Evolutionary conservation across 192 early-diverging fungal species (phyloP).

Genomic region (Lobosporangium transversale): DNA sequence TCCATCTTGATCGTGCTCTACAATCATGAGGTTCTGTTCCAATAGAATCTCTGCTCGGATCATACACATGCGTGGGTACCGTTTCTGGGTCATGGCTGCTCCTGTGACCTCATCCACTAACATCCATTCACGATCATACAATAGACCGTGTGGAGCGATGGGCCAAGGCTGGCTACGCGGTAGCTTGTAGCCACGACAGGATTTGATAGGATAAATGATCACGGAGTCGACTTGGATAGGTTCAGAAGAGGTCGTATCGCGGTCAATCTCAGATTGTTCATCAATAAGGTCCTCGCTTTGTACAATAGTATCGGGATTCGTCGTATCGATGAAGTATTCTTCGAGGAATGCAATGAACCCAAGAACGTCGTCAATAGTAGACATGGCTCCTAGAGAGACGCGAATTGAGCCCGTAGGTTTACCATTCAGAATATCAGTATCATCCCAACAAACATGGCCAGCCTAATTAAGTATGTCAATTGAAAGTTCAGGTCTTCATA

Average conservation of each 20-base stretch:
- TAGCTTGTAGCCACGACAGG: conserved; percentile 74
- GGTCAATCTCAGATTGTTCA: neutral
- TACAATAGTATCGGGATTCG: conserved; percentile 10
- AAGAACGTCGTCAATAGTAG: conserved; percentile 68
- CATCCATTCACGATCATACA: conserved; percentile 74
- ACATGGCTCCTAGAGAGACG: conserved; percentile 81
- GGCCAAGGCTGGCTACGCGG: conserved; percentile 60
- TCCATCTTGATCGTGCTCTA: conserved; percentile 36
- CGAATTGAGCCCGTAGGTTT: conserved; percentile 77
- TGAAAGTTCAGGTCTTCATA: neutral
- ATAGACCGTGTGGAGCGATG: conserved; percentile 62
- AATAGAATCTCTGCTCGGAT: conserved; percentile 62
- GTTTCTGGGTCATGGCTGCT: conserved; percentile 74
- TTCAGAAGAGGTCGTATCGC: neutral
- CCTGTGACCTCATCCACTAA: conserved; percentile 63
- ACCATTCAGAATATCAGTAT: conserved; percentile 74
- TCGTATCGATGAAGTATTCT: conserved; percentile 63
- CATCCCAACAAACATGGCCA: conserved; percentile 80
- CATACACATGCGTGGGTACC: conserved; percentile 69
- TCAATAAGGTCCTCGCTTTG: conserved; percentile 26
- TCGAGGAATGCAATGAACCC: conserved; percentile 69
- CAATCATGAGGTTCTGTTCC: conserved; percentile 53
- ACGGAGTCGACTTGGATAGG: conserved; percentile 27
- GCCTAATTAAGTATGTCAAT: too few species aligned
- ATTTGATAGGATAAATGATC: conserved; percentile 75